Evolutionary conservation across 2,329 filamentous ascomycete species (phyloP).

Genomic region (Orbilia quercus): DNA sequence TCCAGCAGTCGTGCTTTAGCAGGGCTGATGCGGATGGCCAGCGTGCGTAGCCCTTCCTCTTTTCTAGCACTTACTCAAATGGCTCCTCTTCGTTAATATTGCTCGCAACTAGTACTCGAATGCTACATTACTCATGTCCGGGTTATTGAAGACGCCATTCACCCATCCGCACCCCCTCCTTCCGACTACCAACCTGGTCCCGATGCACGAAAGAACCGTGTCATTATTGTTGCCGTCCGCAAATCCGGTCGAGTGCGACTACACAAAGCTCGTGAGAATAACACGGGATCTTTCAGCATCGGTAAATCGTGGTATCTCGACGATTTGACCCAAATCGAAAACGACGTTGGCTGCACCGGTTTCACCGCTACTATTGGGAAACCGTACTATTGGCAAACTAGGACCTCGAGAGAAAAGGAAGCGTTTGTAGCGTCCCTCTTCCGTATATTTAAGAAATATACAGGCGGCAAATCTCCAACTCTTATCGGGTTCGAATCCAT

Average conservation of each 20-base stretch:
- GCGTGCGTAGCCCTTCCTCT: constrained; percentile 69
- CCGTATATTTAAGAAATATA: constrained; percentile 98
- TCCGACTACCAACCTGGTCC: constrained; percentile 74
- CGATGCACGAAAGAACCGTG: constrained; percentile 84
- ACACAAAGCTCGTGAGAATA: constrained; percentile 96
- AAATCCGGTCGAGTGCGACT: constrained; percentile 92
- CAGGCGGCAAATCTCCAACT: constrained; percentile 81
- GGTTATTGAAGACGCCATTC: constrained; percentile 84
- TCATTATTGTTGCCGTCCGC: constrained; percentile 92
- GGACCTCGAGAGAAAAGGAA: constrained; percentile 94
- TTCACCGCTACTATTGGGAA: constrained; percentile 91
- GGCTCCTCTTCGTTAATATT: not conserved
- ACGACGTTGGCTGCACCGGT: constrained; percentile 80
- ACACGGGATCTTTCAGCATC: constrained; percentile 93
- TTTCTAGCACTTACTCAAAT: constrained; percentile 23
- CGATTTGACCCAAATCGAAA: constrained; percentile 84
- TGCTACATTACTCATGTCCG: constrained; percentile 98
- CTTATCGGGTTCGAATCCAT: constrained; percentile 80
- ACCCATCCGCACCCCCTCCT: constrained; percentile 85
- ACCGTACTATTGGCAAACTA: constrained; percentile 96
- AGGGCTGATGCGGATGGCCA: constrained; percentile 89
- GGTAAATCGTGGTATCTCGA: constrained; percentile 98
- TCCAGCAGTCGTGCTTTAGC: constrained; percentile 92
- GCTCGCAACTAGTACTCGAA: constrained; percentile 73
- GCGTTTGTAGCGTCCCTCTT: constrained; percentile 97